Evolutionary conservation across 257 asterid species (phyloP), one percentile per base, ranked within the genome.

Genomic region (Voacanga thouarsii): DNA sequence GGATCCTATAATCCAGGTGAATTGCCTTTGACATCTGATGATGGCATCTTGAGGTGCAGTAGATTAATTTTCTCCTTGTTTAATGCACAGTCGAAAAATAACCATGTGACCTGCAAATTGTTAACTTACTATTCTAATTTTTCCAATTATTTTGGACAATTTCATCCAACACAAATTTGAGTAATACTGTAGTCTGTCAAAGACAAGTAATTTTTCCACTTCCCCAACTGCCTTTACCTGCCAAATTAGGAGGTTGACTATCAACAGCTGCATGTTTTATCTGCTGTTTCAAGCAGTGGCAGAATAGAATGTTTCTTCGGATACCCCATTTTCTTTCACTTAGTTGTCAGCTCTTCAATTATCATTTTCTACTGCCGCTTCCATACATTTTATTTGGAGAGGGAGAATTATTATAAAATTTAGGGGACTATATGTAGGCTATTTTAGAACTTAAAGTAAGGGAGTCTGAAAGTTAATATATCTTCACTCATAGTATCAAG

Each of bases 1-100:
- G 55, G 98, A 96, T 86, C 99, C 99, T 75, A 93, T 96, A 71
- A 90, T 96, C 74, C 99, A 89, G 97, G 99, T 93, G 60, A 39
- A 84, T 76, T 79, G 21, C 64, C 75, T 74, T 75, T 72, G 14
- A 57, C 33, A 53, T 43, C 53, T 5, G 47, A 12, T 65, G 57
- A 16, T 73, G 51, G 53, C 11, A 11, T 45, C 11, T 26, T 50
- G 14, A 72, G 47, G 6, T 26, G 24, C 44, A 50, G 5, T 49
- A 21, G 4, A 37, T 65, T 65, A 1, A 15, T 14, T 51, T 12
- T 69, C 12, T 68, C 26, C n/a, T 78, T 39, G 45, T 53, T 12
- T 41, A 18, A 43, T 19, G 7, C 6, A 30, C 53, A 57, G 71
- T 63, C 14, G 37, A 26, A 55, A 12, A 41, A n/a, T 7, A 26